These are phyloP conservation scores for Ambrosia artemisiifolia DNA, from an alignment of 129 eudicot species.

Conservation along the genomic window DNA sequence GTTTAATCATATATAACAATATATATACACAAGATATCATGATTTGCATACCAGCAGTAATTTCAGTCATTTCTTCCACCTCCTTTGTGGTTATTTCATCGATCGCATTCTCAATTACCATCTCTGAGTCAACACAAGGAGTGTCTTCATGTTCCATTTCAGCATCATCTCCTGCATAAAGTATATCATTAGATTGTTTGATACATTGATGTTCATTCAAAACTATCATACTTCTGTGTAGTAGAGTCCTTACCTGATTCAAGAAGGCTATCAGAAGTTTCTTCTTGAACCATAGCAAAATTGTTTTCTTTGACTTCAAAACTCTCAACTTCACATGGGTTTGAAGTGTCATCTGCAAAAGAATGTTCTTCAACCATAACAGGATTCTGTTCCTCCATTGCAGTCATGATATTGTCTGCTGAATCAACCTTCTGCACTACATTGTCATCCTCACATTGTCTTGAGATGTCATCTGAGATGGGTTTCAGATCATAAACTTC, in stretches of 20 bases:
- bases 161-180: constrained; percentile 10
- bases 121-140: not conserved
- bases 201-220: not conserved
- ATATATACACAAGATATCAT: not conserved
- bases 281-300: no score
- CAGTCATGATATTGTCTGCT: not conserved
- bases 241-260: not conserved
- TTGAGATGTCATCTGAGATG: not conserved
- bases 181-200: not conserved
- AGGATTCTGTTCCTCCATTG: not conserved
- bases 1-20: not conserved
- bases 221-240: not conserved
- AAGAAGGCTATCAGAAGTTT: no score
- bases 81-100: constrained; percentile 1
- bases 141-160: constrained; percentile 1
- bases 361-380: not conserved
- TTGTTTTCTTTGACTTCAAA: not conserved
- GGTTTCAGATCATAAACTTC: not conserved
- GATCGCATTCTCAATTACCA: not conserved
- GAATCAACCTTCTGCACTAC: not conserved
- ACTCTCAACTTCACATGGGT: not conserved
- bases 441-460: constrained; percentile 14
- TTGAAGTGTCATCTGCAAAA: not conserved
- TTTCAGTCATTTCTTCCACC: not conserved
- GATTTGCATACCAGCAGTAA: constrained; percentile 14